Evolutionary conservation across 495 filamentous ascomycete genomes (phyloP), one percentile per base, ranked within the genome.

Genomic region (Trichocladium uniseriatum): DNA sequence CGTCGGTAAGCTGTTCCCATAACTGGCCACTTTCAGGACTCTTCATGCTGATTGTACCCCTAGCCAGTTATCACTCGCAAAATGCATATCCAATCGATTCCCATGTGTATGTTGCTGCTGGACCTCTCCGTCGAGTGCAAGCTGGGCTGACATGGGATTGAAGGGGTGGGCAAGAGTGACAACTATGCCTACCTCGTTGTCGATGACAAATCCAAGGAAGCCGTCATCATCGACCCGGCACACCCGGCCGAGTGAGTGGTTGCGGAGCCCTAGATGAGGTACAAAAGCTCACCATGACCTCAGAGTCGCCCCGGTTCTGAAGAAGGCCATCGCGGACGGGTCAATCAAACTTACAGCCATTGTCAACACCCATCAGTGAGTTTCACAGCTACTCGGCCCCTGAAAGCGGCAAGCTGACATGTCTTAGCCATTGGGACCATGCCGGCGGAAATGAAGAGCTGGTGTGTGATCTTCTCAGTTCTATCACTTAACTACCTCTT

Each of bases 61-160:
- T 15, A 72, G 70, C 63, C 62, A 45, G 46, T 57, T 43, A 47
- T 51, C 47, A 43, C 56, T 31, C 72, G 77, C 66, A 66, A 64
- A 55, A 98, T 98, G 92, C 89, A 96, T 82, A 84, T 98, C 68
- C 80, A 89, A 65, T 89, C 88, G 48, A 95, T 98, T 72, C 92
- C 92, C 29, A 98, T 97, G 92, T 97, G 91, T 95, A 81, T 61
- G 86, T 77, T 16, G 13, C 32, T 47, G 5, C 18, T 21, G 22
- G n/a, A 46, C n/a, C n/a, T n/a, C n/a, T 11, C 22, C 10, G 15
- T 27, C 27, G 7, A 11, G 2, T 41, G 13, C 28, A 16, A n/a
- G 4, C 20, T 36, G 19, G 20, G 7, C 31, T 37, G 38, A 39
- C 1, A 36, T 18, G 14, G 8, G 10, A 15, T 14, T 41, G 27